These are phyloP conservation scores for Meredithiella fracta DNA, from an alignment of 2,329 filamentous ascomycete species.

Conservation along the genomic window DNA sequence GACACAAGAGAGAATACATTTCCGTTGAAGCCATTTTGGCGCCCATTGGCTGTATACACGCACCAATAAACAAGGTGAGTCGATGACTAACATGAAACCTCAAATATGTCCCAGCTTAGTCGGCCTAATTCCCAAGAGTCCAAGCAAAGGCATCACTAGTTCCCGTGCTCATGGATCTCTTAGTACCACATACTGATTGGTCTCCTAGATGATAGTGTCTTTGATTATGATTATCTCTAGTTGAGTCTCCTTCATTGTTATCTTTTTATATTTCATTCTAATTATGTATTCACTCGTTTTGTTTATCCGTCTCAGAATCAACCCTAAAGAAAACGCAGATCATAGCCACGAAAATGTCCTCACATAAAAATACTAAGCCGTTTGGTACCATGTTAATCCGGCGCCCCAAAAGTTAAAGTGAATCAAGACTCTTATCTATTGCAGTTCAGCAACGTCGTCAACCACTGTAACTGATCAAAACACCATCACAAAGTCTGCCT, in stretches of 20 bases:
- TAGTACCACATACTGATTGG: too few species aligned
- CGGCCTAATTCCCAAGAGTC: background rate
- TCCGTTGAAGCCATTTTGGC: background rate
- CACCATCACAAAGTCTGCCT: background rate
- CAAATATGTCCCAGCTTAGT: background rate
- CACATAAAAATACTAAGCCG: background rate
- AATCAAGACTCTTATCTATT: background rate
- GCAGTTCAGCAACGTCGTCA: background rate
- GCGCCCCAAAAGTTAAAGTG: background rate
- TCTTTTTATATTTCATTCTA: too few species aligned
- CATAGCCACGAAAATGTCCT: background rate
- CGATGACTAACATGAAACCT: conserved; percentile 2
- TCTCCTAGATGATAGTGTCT: too few species aligned
- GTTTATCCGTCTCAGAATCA: too few species aligned
- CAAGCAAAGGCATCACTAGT: background rate
- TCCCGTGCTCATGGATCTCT: background rate
- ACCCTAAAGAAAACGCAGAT: too few species aligned
- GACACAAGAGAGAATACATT: background rate
- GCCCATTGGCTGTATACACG: background rate
- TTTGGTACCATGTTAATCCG: background rate
- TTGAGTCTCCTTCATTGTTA: too few species aligned
- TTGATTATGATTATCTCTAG: too few species aligned
- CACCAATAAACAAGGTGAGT: conserved; percentile 2
- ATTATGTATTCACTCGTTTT: too few species aligned
- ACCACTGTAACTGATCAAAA: background rate